phyloP scores from a whole-genome alignment of 2,329 filamentous ascomycete genomes.

The Botrytis squamosa region DNA sequence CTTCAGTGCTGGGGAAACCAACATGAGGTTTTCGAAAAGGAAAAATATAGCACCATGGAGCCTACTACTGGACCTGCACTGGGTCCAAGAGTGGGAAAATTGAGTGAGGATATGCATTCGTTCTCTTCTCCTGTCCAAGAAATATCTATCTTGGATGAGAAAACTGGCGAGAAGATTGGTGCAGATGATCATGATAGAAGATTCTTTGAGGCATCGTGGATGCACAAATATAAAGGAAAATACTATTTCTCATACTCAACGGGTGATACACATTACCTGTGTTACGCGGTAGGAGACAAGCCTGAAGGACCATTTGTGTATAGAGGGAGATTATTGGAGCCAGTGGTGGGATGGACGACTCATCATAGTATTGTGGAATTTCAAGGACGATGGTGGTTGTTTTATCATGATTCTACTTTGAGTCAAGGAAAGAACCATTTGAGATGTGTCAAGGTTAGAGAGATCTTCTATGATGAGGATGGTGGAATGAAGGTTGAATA shows the following conservation, averaged over 20 bases:
- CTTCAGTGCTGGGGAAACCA: slow-evolving; percentile 65
- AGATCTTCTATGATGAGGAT: slow-evolving; percentile 68
- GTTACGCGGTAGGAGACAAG: slow-evolving; percentile 63
- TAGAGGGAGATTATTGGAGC: slow-evolving; percentile 68
- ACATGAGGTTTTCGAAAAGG: slow-evolving; percentile 51
- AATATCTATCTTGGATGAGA: slow-evolving; percentile 61
- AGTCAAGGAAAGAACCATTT: slow-evolving; percentile 69
- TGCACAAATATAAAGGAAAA: slow-evolving; percentile 67
- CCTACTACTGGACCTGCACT: slow-evolving; percentile 60
- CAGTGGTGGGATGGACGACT: slow-evolving; percentile 77
- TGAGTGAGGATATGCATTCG: slow-evolving; percentile 64
- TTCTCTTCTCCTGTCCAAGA: slow-evolving; percentile 58
- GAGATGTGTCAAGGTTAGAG: slow-evolving; percentile 70
- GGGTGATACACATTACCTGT: slow-evolving; percentile 73
- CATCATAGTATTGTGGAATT: slow-evolving; percentile 79
- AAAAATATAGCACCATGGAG: slow-evolving; percentile 57
- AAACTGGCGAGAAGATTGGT: slow-evolving; percentile 53
- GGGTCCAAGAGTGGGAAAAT: slow-evolving; percentile 62
- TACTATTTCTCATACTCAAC: slow-evolving; percentile 81
- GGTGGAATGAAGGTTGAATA: slow-evolving; percentile 54
- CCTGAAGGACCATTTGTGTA: slow-evolving; percentile 74
- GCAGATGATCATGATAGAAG: slow-evolving; percentile 70
- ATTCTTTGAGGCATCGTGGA: slow-evolving; percentile 80
- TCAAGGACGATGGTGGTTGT: slow-evolving; percentile 68
- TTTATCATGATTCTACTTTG: slow-evolving; percentile 72